These are phyloP conservation scores for Ophiostoma novo-ulmi DNA, from an alignment of 2,329 filamentous ascomycete genomes.

Conservation along the genomic window DNA sequence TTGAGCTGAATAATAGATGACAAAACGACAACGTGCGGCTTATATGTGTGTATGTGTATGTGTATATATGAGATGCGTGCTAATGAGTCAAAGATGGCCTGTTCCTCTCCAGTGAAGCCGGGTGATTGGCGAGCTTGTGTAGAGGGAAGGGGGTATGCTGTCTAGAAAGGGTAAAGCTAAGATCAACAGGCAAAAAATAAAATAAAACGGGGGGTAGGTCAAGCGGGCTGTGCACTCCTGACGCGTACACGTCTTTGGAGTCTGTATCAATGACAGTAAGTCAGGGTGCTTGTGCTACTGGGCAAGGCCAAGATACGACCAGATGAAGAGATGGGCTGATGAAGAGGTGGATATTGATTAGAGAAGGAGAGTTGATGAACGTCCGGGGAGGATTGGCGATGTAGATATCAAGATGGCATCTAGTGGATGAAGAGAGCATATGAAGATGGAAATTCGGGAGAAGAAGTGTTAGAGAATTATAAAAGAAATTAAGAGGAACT, in stretches of 20 bases:
- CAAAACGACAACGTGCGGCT: background rate
- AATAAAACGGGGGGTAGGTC: background rate
- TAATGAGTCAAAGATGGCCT: background rate
- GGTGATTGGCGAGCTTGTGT: background rate
- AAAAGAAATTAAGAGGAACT: background rate
- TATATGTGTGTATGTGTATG: background rate
- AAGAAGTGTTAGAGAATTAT: background rate
- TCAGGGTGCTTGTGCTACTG: background rate
- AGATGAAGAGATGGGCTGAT: background rate
- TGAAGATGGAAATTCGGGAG: background rate
- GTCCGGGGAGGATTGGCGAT: background rate
- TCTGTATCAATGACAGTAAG: background rate
- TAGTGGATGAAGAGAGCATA: background rate
- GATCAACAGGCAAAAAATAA: background rate
- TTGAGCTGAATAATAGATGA: background rate
- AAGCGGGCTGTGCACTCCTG: slow-evolving; percentile 8
- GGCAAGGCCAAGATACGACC: background rate
- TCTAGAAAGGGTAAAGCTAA: background rate
- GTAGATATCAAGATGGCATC: background rate
- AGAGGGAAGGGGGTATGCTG: background rate
- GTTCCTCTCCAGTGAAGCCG: background rate
- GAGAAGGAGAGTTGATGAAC: background rate
- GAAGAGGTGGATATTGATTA: background rate
- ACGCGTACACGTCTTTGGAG: background rate
- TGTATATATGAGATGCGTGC: background rate